Evolutionary conservation across 2,329 filamentous ascomycete genomes (phyloP), one percentile per base, ranked within the genome.

Genomic region (Aspergillus unguis): DNA sequence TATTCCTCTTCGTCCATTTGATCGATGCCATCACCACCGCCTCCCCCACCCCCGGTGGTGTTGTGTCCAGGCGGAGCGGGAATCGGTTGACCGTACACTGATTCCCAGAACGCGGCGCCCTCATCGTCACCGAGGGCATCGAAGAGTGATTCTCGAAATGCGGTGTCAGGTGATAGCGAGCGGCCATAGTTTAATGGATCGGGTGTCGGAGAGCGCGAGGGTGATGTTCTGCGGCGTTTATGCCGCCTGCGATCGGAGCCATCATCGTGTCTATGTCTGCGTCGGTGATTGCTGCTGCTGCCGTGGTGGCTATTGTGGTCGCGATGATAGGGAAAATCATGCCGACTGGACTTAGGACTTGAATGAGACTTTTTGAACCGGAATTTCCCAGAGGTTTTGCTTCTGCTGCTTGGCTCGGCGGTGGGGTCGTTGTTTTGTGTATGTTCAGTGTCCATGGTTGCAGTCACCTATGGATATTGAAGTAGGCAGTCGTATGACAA

Each of bases 81-180:
- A 45, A 97, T 87, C 0, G 94, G 92, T 69, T 97, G 92, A 1
- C 91, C 92, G 72, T 97, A 99, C n/a, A 99, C 89, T 11, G 84
- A 84, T 70, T 96, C 87, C 94, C 94, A 99, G 75, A 94, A 99
- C 6, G 85, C 83, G 2, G 94, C 94, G 43, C 92, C 94, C 73
- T 99, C 94, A 67, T 97, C 92, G 71, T 99, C 94, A 35, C 91
- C 92, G 72, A 99, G 86, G 31, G 94, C 94, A 70, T 99, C 94
- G 74, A 97, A 97, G 4, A 99, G 85, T 0, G 91, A 96, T 70
- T 95, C 90, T 29, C 90, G 86, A 70, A 99, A 99, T 1, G 92
- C 90, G 0, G 81, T 77, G 37, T 90, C 85, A 0, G 89, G 80
- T 60, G 87, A 83, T 11, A 88, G 75, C 1, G 59, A 54, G 23